phyloP scores from a whole-genome alignment of 257 asterid genomes.

The Ilex asprella region DNA sequence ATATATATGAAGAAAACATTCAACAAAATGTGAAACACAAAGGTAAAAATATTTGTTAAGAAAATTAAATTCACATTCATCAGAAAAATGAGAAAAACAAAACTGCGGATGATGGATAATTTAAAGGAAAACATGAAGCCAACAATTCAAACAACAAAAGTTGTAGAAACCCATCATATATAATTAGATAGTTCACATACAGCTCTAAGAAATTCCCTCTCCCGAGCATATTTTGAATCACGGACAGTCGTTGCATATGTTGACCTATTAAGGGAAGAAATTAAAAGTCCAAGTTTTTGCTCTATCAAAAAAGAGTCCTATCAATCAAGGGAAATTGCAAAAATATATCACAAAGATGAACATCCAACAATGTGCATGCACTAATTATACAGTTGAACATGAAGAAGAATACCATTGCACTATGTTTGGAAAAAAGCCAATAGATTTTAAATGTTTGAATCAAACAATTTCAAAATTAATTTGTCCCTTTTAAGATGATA shows the following conservation, averaged over 20 bases:
- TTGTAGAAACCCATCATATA: background rate
- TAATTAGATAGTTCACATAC: slow-evolving; percentile 28
- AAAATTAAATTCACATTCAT: too few relatives aligned
- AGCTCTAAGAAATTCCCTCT: slow-evolving; percentile 85
- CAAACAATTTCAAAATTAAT: too few relatives aligned
- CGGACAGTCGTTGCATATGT: slow-evolving; percentile 92
- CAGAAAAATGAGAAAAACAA: too few relatives aligned
- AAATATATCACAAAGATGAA: background rate
- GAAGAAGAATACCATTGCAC: too few relatives aligned
- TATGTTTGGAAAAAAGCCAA: too few relatives aligned
- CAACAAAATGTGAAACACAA: too few relatives aligned
- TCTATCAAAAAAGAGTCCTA: background rate
- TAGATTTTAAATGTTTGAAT: too few relatives aligned
- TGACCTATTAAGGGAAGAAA: slow-evolving; percentile 37
- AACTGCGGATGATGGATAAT: too few relatives aligned
- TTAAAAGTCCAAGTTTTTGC: background rate
- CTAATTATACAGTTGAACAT: too few relatives aligned
- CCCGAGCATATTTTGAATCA: slow-evolving; percentile 84
- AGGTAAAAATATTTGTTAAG: too few relatives aligned
- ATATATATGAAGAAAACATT: too few relatives aligned
- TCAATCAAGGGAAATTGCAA: background rate
- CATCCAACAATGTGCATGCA: background rate
- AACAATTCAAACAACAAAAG: slow-evolving; percentile 6
- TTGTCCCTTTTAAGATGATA: too few relatives aligned
- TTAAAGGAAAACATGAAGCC: background rate